A percentile compares a stretch with the other conserved stretches of the same genome.
Conservation (phyloP, 345 rosid species). For the Clausena lansium region DNA sequence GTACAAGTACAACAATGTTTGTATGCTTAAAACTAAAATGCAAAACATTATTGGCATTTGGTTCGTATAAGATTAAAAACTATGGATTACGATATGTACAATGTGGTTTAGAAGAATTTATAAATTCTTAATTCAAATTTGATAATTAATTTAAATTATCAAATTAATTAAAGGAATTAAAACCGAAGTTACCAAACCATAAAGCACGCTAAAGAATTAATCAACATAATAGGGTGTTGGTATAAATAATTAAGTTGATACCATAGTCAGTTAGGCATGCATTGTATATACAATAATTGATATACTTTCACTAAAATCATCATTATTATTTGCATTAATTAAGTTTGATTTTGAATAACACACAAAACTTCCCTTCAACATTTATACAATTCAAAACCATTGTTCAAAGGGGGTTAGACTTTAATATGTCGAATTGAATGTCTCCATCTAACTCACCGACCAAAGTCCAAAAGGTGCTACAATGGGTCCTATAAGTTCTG, state of each 20-base stretch:
- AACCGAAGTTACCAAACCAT: background rate
- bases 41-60: too few species aligned
- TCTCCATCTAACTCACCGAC: conserved; percentile 51
- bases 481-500: conserved; percentile 34
- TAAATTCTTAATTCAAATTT: too few species aligned
- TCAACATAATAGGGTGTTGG: background rate
- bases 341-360: background rate
- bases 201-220: background rate
- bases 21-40: too few species aligned
- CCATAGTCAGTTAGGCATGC: background rate
- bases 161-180: background rate
- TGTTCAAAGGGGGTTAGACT: conserved; percentile 21
- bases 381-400: conserved; percentile 20
- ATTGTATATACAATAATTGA: background rate
- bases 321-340: conserved; percentile 6
- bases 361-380: conserved; percentile 2
- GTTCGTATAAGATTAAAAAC: background rate
- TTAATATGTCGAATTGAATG: conserved; percentile 14
- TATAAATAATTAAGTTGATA: background rate
- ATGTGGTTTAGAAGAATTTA: background rate
- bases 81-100: background rate
- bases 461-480: conserved; percentile 31
- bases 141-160: background rate
- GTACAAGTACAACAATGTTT: too few species aligned
- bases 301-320: background rate